Percentiles rank a stretch among this genome's conserved stretches.
phyloP scores from a whole-genome alignment of 2,329 filamentous ascomycete species.

The Microsporum canis region DNA sequence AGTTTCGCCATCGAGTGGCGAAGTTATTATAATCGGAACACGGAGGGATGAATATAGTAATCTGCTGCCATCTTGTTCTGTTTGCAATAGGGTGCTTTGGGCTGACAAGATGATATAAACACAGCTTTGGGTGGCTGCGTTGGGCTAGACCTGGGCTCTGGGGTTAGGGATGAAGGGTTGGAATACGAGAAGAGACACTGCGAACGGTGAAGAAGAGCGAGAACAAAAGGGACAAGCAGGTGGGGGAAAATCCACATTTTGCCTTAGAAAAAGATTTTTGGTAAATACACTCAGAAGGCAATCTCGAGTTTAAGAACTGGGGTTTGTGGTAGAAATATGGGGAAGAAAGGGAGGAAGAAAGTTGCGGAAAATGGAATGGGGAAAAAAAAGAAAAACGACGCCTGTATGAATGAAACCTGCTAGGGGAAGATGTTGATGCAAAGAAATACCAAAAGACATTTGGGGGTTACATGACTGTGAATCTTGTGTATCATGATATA shows the following conservation, averaged over 20 bases:
- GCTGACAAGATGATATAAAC: background rate
- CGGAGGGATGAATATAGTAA: background rate
- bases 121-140: background rate
- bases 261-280: background rate
- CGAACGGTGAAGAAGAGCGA: background rate
- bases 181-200: background rate
- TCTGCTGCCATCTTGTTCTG: background rate
- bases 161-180: background rate
- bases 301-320: background rate
- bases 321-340: background rate
- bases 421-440: background rate
- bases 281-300: background rate
- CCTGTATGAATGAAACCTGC: slow-evolving; percentile 1
- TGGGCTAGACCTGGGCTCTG: background rate
- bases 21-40: background rate
- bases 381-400: background rate
- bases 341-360: background rate
- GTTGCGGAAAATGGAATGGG: background rate
- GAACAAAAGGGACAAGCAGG: background rate
- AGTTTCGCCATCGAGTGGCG: background rate
- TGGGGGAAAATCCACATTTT: background rate
- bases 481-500: slow-evolving; percentile 35
- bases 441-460: slow-evolving; percentile 7
- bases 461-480: slow-evolving; percentile 38
- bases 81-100: background rate